Evolutionary conservation across 2,329 filamentous ascomycete genomes (phyloP).

Genomic region (Fusarium beomiforme): DNA sequence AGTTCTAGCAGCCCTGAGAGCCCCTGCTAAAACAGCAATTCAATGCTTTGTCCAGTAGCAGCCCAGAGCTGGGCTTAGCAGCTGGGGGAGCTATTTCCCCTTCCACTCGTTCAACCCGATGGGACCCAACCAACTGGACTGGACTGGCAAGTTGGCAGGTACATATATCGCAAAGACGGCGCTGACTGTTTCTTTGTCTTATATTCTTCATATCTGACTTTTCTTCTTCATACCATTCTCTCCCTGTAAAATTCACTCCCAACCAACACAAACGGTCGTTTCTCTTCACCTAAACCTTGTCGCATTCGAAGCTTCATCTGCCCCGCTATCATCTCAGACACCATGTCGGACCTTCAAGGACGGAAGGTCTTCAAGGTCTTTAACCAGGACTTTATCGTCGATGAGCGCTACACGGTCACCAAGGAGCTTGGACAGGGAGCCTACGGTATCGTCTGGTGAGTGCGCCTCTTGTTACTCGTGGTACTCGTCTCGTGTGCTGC

Average conservation of each 20-base stretch:
- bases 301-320: slow-evolving; percentile 25
- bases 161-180: slow-evolving; percentile 42
- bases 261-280: neutral
- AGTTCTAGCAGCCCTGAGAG: slow-evolving; percentile 34
- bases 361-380: slow-evolving; percentile 99
- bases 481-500: slow-evolving; percentile 17
- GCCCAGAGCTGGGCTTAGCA: slow-evolving; percentile 11
- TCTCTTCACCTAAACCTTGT: neutral
- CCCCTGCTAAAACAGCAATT: slow-evolving; percentile 24
- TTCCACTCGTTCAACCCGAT: slow-evolving; percentile 23
- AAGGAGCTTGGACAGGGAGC: slow-evolving; percentile 98
- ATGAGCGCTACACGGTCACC: slow-evolving; percentile 97
- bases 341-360: slow-evolving; percentile 56
- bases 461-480: slow-evolving; percentile 9
- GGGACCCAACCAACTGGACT: slow-evolving; percentile 27
- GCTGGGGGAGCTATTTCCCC: slow-evolving; percentile 34
- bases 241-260: neutral
- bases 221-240: neutral
- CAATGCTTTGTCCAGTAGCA: slow-evolving; percentile 15
- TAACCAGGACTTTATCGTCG: slow-evolving; percentile 99
- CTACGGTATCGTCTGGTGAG: slow-evolving; percentile 97
- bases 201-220: slow-evolving; percentile 12
- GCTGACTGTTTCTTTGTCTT: slow-evolving; percentile 34
- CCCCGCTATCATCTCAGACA: slow-evolving; percentile 29
- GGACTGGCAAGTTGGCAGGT: slow-evolving; percentile 28